A percentile compares a stretch with the other conserved stretches of the same genome.
Evolutionary conservation across 352 stramenopile species (phyloP).

Genomic region (Blastocystis sp.): DNA sequence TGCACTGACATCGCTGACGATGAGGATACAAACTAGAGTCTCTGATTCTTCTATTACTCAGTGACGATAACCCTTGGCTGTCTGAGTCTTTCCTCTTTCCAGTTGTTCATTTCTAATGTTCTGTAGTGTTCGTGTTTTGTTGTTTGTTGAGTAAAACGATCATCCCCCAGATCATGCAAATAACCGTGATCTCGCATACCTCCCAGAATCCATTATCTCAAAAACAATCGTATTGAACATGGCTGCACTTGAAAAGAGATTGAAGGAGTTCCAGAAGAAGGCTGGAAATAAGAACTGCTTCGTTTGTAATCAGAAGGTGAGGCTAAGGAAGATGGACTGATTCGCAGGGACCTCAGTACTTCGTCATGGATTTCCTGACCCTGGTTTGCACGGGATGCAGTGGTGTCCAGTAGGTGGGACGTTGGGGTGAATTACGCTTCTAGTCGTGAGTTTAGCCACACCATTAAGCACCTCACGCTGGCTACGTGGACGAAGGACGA

Average conservation of each 20-base stretch:
- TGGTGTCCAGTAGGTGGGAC: not conserved
- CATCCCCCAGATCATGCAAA: not conserved
- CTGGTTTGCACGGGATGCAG: slow-evolving; percentile 18
- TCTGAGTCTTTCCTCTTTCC: not conserved
- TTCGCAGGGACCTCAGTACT: slow-evolving; percentile 22
- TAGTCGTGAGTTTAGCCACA: slow-evolving; percentile 17
- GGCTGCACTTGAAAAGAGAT: slow-evolving; percentile 16
- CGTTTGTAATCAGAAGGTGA: slow-evolving; percentile 36
- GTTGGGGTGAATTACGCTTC: not conserved
- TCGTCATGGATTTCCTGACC: slow-evolving; percentile 39
- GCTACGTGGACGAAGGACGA: slow-evolving; percentile 27
- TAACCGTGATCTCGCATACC: not conserved
- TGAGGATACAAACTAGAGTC: slow-evolving; percentile 52
- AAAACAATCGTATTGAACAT: not conserved
- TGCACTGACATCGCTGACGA: slow-evolving; percentile 28
- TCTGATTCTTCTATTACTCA: slow-evolving; percentile 20
- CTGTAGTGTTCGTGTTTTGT: not conserved
- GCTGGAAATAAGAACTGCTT: slow-evolving; percentile 23
- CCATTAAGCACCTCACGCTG: slow-evolving; percentile 16
- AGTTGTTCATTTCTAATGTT: not conserved
- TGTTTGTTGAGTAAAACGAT: not conserved
- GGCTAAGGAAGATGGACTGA: not conserved
- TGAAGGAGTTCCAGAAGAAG: slow-evolving; percentile 49
- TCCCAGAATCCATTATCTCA: not conserved
- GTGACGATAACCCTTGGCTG: slow-evolving; percentile 18